A percentile compares a stretch with the other conserved stretches of the same genome.
Evolutionary conservation across 2,329 filamentous ascomycete genomes (phyloP).

Genomic region (Fusarium pseudoanthophilum): DNA sequence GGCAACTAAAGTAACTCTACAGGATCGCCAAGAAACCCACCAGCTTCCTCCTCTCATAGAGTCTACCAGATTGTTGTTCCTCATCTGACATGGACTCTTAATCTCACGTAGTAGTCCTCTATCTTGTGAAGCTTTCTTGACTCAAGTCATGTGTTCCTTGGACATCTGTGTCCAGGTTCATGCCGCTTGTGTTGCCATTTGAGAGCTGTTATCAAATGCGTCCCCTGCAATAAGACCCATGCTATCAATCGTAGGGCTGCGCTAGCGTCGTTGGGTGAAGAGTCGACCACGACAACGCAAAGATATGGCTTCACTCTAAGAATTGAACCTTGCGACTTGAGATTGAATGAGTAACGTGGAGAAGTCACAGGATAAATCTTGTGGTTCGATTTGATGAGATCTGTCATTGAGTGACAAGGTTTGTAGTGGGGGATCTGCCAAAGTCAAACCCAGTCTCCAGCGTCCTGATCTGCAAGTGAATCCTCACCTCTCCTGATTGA

Average conservation of each 20-base stretch:
- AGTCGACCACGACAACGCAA: accelerated
- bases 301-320: accelerated
- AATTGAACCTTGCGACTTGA: accelerated
- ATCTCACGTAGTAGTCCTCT: too few species aligned
- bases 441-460: background rate
- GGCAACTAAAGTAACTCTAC: too few species aligned
- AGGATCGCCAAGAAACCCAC: too few species aligned
- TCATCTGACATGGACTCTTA: too few species aligned
- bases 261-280: accelerated
- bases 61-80: too few species aligned
- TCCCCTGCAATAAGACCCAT: background rate
- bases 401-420: background rate
- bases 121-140: too few species aligned
- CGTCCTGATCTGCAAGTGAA: accelerated
- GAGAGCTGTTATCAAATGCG: too few species aligned
- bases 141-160: too few species aligned
- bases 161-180: too few species aligned
- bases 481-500: accelerated
- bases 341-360: accelerated
- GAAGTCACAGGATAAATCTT: too few species aligned
- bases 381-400: background rate
- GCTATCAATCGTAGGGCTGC: too few species aligned
- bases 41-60: too few species aligned
- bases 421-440: background rate
- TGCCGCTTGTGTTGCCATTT: accelerated